A percentile compares a stretch with the other conserved stretches of the same genome.
These are phyloP conservation scores for Sporothrix variecibatus DNA, from an alignment of 2,329 filamentous ascomycete species.

Conservation along the genomic window DNA sequence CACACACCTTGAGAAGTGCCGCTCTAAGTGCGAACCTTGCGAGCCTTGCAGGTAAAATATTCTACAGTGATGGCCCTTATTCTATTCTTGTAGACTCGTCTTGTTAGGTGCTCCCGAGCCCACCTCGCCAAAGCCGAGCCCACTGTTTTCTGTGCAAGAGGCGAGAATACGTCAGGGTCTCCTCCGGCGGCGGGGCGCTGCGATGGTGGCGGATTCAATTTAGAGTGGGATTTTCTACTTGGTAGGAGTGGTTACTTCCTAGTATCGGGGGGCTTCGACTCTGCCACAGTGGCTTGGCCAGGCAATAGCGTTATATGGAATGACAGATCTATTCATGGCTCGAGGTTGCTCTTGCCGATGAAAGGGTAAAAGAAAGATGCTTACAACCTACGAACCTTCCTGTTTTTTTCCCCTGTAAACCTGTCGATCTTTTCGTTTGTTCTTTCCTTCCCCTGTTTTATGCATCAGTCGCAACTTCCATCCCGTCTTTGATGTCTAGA, in stretches of 20 bases:
- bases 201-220: background rate
- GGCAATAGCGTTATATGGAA: background rate
- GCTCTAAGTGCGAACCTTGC: background rate
- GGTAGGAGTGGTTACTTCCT: background rate
- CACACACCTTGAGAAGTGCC: background rate
- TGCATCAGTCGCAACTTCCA: constrained; percentile 3
- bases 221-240: background rate
- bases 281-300: constrained; percentile 18
- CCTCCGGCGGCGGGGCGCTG: background rate
- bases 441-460: background rate
- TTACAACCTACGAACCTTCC: background rate
- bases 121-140: background rate
- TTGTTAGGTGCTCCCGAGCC: background rate
- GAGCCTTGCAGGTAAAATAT: background rate
- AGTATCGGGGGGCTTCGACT: background rate
- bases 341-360: background rate
- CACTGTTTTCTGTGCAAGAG: background rate
- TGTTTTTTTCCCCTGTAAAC: background rate
- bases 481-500: background rate
- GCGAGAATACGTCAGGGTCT: constrained; percentile 11
- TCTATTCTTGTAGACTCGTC: background rate
- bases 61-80: background rate
- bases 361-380: background rate
- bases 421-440: background rate
- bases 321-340: background rate